Conservation (phyloP, 139 green algal genomes). For the Micromonas commoda region DNA sequence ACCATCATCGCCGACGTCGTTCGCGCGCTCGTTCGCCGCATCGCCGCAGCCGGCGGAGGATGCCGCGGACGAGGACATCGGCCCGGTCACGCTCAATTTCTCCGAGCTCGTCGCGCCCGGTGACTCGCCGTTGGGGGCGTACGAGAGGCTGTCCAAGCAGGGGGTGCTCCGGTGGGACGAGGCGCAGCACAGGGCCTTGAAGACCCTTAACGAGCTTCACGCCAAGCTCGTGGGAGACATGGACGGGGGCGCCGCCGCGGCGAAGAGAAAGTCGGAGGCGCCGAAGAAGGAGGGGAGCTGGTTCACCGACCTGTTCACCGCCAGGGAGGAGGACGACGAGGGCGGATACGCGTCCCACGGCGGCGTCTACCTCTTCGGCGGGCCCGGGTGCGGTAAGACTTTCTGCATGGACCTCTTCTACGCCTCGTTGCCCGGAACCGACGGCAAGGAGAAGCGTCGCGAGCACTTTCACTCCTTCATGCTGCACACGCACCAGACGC, state of each 20-base stretch:
- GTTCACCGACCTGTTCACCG: background rate
- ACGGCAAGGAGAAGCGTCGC: conserved; percentile 40
- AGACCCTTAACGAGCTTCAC: background rate
- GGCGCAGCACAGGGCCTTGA: background rate
- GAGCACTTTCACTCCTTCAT: conserved; percentile 99
- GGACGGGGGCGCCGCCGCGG: background rate
- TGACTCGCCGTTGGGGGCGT: background rate
- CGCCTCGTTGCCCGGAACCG: conserved; percentile 1
- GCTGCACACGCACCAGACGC: conserved; percentile 78
- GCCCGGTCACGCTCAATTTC: background rate
- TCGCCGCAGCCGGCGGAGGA: no score
- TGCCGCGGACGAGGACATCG: no score
- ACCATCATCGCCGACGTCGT: no score
- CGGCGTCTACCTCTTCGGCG: conserved; percentile 90
- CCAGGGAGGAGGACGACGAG: background rate
- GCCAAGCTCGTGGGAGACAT: background rate
- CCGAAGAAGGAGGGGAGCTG: background rate
- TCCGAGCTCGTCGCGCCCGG: background rate
- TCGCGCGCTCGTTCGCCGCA: no score
- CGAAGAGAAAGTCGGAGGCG: background rate
- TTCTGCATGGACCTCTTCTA: conserved; percentile 96
- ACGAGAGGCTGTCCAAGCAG: background rate
- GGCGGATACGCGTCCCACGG: background rate
- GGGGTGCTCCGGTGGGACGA: background rate
- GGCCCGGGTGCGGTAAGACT: conserved; percentile 90